Percentiles rank a stretch among this genome's conserved stretches.
Conservation (phyloP, 2,329 filamentous ascomycete species). For the Hypoxylon sp. region DNA sequence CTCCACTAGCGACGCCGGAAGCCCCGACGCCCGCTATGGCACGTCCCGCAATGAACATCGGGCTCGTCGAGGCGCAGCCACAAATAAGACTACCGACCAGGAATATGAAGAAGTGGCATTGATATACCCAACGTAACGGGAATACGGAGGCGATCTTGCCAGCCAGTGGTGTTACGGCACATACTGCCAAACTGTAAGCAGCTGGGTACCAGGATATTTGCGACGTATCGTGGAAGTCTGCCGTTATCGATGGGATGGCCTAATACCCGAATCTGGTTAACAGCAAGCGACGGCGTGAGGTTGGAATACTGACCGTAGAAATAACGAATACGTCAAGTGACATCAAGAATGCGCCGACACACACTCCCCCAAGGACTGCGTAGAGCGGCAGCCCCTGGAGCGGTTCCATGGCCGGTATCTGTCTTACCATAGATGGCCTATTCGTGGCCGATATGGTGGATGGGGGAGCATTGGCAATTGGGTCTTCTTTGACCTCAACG, state of each 20-base stretch:
- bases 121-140: conserved; percentile 46
- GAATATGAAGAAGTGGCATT: conserved; percentile 52
- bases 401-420: neutral
- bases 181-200: conserved; percentile 11
- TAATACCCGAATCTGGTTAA: neutral
- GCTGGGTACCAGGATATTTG: conserved; percentile 18
- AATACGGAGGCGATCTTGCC: neutral
- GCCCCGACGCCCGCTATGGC: conserved; percentile 56
- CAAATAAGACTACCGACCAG: conserved; percentile 57
- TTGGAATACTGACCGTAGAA: conserved; percentile 3
- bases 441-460: neutral
- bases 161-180: conserved; percentile 14
- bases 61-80: conserved; percentile 55
- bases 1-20: conserved; percentile 54
- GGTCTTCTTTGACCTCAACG: neutral
- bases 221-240: conserved; percentile 16
- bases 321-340: conserved; percentile 25
- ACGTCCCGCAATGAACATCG: conserved; percentile 57
- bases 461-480: neutral
- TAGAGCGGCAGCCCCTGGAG: conserved; percentile 7
- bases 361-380: conserved; percentile 15
- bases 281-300: neutral
- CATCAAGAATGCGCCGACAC: conserved; percentile 14
- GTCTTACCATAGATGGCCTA: neutral
- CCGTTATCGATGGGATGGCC: conserved; percentile 23